These are phyloP conservation scores for Puccinia hordei DNA, from an alignment of 1,284 basidiomycete species.

Conservation along the genomic window DNA sequence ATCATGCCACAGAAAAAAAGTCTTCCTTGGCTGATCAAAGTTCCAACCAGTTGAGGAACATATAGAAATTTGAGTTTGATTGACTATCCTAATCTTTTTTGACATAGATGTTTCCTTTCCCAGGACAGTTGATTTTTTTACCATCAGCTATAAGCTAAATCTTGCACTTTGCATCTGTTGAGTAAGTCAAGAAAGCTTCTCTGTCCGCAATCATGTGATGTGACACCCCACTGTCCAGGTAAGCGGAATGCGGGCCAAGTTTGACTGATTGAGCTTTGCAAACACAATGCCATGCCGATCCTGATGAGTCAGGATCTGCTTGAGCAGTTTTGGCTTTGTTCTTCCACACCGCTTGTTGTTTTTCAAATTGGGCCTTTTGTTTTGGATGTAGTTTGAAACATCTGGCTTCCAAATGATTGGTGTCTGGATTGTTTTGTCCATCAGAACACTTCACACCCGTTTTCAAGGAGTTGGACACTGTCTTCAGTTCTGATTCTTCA, in stretches of 20 bases:
- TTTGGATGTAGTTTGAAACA: slow-evolving; percentile 1
- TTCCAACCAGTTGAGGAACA: no score
- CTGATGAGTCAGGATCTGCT: neutral
- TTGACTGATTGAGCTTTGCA: neutral
- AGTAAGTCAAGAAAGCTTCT: slow-evolving; percentile 12
- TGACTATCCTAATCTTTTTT: neutral
- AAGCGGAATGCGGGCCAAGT: neutral
- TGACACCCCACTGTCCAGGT: slow-evolving; percentile 10
- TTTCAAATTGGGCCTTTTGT: neutral
- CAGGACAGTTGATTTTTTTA: neutral
- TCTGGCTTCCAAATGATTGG: neutral
- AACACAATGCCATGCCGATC: no score
- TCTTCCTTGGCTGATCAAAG: no score
- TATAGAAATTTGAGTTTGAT: neutral
- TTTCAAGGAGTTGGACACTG: neutral
- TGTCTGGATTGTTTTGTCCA: slow-evolving; percentile 11
- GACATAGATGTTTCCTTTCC: neutral
- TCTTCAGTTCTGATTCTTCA: neutral
- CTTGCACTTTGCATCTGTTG: neutral
- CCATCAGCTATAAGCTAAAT: slow-evolving; percentile 7
- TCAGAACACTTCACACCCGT: neutral
- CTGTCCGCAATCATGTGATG: no score
- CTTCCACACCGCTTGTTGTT: neutral
- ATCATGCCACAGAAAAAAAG: neutral
- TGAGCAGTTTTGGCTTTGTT: neutral